Conservation (phyloP, 306 rosid species). For the Adenanthera pavonina region DNA sequence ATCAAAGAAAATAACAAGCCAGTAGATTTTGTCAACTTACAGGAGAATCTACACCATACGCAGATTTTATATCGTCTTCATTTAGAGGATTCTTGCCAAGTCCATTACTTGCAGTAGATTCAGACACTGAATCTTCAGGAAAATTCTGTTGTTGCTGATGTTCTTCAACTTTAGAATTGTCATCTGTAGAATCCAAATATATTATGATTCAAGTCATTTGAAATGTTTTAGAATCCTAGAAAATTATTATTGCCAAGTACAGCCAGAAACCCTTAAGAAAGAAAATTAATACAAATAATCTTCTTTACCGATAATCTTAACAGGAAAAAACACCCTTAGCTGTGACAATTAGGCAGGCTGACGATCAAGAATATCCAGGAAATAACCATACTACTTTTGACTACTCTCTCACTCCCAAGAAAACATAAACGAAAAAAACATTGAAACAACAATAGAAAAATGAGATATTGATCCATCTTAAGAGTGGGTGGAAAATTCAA, state of each 20-base stretch:
- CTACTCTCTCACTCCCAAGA: neutral
- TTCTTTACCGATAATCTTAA: neutral
- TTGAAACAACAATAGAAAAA: neutral
- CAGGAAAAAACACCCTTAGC: neutral
- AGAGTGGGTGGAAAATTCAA: neutral
- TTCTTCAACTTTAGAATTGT: slow-evolving; percentile 66
- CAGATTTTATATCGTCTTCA: slow-evolving; percentile 76
- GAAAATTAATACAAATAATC: neutral
- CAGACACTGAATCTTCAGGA: slow-evolving; percentile 66
- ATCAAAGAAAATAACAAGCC: slow-evolving; percentile 1
- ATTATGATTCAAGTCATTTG: neutral
- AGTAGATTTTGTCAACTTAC: slow-evolving; percentile 50
- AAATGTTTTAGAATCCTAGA: neutral
- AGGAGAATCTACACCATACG: slow-evolving; percentile 61
- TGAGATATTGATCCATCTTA: neutral
- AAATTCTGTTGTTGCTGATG: slow-evolving; percentile 60
- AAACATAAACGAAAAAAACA: neutral
- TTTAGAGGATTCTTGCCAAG: slow-evolving; percentile 65
- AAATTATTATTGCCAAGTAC: neutral
- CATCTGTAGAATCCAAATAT: slow-evolving; percentile 56
- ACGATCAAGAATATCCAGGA: neutral
- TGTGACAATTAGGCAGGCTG: neutral
- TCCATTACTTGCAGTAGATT: slow-evolving; percentile 60
- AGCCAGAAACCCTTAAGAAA: neutral
- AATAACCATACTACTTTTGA: neutral